Conservation (phyloP, 139 green algal genomes). For the Monoraphidium neglectum region DNA sequence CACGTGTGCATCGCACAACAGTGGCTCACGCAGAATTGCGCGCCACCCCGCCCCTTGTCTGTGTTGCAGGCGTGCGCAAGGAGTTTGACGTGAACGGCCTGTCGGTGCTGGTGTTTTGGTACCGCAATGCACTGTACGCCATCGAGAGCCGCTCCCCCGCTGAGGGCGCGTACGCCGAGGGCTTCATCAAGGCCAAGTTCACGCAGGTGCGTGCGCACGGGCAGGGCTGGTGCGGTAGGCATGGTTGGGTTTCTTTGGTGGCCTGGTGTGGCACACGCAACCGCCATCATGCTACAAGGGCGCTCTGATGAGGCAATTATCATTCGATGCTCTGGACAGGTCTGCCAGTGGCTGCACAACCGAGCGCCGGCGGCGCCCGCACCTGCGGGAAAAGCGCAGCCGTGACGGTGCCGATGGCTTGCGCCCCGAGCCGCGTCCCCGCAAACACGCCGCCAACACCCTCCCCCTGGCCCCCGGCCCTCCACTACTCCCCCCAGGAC, state of each 20-base stretch:
- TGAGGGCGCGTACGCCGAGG: slow-evolving; percentile 96
- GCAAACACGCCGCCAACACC: too few relatives aligned
- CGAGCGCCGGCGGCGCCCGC: too few relatives aligned
- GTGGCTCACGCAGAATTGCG: too few relatives aligned
- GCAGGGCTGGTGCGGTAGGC: too few relatives aligned
- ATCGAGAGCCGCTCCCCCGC: slow-evolving; percentile 93
- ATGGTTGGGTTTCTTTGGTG: too few relatives aligned
- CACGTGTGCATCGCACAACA: too few relatives aligned
- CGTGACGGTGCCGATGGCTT: neutral
- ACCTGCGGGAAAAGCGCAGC: too few relatives aligned
- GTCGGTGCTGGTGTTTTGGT: slow-evolving; percentile 97
- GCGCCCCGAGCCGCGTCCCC: neutral
- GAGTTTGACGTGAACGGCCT: slow-evolving; percentile 82
- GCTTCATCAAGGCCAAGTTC: slow-evolving; percentile 93
- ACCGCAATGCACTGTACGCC: slow-evolving; percentile 91
- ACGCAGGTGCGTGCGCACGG: slow-evolving; percentile 75
- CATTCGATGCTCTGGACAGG: too few relatives aligned
- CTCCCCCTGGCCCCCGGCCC: neutral
- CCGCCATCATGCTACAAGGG: too few relatives aligned
- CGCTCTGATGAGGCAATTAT: too few relatives aligned
- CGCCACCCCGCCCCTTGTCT: neutral
- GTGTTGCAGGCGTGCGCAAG: slow-evolving; percentile 76
- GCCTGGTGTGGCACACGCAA: too few relatives aligned
- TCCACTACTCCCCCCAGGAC: slow-evolving; percentile 42
- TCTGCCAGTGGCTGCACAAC: too few relatives aligned